Base-by-base conservation (phyloP, 2,329 filamentous ascomycete species). In the Paecilomyces sp. region DNA sequence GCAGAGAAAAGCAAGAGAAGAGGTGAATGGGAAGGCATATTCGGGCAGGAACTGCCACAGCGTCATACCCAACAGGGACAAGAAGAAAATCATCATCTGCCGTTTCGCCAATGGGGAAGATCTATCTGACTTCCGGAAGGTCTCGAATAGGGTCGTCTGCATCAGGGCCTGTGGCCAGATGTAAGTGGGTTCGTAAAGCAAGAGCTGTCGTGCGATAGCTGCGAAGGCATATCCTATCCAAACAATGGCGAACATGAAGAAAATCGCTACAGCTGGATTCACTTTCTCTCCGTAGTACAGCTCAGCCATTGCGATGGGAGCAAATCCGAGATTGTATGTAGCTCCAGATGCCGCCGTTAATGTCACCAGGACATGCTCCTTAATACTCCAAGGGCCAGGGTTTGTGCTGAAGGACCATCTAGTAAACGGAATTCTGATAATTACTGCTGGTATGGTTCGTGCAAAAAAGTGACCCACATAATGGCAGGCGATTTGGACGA, bases 21-120 rank as follows among this genome's bases (percentile, higher is more conserved):
- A 82, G 1, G 85, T 74, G 67, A 87, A 82, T 0, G 84, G 84
- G 59, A 86, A 86, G 1, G 82, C 77, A 57, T 79, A 87, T 66
- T 87, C 84, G 0, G 84, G 84, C 0, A 87, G 70, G 61, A 87
- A 86, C 60, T 87, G 83, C 84, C 85, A 87, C 0, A 85, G 63
- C 0, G 80, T 83, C 57, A 85, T 76, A 3, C 76, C 83, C 0
- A 80, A 60, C 0, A 87, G 72, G 0, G 79, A 76, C 9, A 76
- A 68, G 70, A 85, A 86, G 70, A 87, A 86, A 1, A 86, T 75
- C 47, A 74, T 77, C 70, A 83, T 85, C 66, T 85, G 83, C 56
- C 79, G 81, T 52, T 77, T 76, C 0, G 82, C 81, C 1, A 80
- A 64, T 1, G 74, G 72, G 5, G 80, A 79, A 0, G 82, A 82